A percentile compares a stretch with the other conserved stretches of the same genome.
phyloP scores from a whole-genome alignment of 768 basidiomycete species.

The Lentinus tigrinus region DNA sequence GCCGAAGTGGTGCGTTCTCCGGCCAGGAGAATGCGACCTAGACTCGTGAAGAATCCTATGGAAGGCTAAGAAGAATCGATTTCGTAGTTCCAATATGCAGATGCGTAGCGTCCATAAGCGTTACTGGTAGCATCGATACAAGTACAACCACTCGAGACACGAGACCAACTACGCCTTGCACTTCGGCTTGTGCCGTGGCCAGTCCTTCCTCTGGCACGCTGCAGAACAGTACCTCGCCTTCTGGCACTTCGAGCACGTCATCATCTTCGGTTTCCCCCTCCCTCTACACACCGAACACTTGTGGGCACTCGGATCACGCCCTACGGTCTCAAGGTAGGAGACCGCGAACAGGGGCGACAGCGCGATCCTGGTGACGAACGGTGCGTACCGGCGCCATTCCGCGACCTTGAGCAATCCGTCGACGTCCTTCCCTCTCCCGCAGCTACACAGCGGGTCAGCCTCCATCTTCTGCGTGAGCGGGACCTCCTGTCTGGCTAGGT shows the following conservation, averaged over 20 bases:
- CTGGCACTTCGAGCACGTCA: conserved; percentile 39
- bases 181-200: conserved; percentile 44
- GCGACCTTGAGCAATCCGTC: conserved; percentile 32
- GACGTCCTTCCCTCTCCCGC: conserved; percentile 49
- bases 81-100: too few species aligned
- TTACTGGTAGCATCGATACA: not conserved
- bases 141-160: not conserved
- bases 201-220: conserved; percentile 46
- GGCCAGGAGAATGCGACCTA: conserved; percentile 57
- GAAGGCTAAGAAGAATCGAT: too few species aligned
- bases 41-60: conserved; percentile 16
- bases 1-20: conserved; percentile 69
- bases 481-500: conserved; percentile 31
- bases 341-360: conserved; percentile 53
- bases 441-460: conserved; percentile 47
- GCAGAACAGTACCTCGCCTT: conserved; percentile 41
- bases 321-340: conserved; percentile 44
- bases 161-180: conserved; percentile 22
- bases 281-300: conserved; percentile 33
- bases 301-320: conserved; percentile 4
- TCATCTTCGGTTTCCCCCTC: conserved; percentile 33
- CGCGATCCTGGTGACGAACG: conserved; percentile 48
- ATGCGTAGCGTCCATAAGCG: too few species aligned
- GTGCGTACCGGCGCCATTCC: conserved; percentile 39
- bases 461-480: conserved; percentile 40